Conservation (phyloP, 2,329 filamentous ascomycete genomes). For the Trichoderma sp. region DNA sequence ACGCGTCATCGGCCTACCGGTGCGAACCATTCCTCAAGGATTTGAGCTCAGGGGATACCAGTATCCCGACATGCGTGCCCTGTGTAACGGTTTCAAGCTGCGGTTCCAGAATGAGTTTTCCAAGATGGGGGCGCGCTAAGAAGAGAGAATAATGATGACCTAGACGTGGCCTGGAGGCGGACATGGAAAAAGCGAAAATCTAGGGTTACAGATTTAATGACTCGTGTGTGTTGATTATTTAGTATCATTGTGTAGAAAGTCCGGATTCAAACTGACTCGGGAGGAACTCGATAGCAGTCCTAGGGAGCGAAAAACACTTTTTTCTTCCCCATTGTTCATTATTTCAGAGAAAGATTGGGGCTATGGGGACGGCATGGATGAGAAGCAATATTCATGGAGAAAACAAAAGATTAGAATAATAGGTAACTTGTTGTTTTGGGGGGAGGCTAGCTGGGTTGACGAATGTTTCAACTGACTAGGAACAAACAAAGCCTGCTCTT, state of each 20-base stretch:
- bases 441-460: neutral
- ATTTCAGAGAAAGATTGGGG: neutral
- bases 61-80: constrained; percentile 90
- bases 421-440: neutral
- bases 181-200: constrained; percentile 18
- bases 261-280: constrained; percentile 7
- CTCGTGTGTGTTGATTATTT: constrained; percentile 7
- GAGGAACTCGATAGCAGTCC: constrained; percentile 9
- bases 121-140: constrained; percentile 51
- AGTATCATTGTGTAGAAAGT: constrained; percentile 18
- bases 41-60: constrained; percentile 86
- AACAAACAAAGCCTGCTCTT: neutral
- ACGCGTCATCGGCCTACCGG: constrained; percentile 72
- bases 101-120: constrained; percentile 66
- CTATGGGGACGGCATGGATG: neutral
- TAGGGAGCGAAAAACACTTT: neutral
- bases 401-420: constrained; percentile 11
- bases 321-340: neutral
- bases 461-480: neutral
- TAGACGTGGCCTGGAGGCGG: neutral
- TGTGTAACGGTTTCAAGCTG: constrained; percentile 97
- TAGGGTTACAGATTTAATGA: constrained; percentile 21
- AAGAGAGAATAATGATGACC: neutral
- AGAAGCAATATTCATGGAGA: constrained; percentile 4
- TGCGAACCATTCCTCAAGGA: constrained; percentile 88